Percentiles rank a stretch among this genome's conserved stretches.
These are phyloP conservation scores for Musa itinerans DNA, from an alignment of 176 grass and related monocot genomes.

Conservation along the genomic window DNA sequence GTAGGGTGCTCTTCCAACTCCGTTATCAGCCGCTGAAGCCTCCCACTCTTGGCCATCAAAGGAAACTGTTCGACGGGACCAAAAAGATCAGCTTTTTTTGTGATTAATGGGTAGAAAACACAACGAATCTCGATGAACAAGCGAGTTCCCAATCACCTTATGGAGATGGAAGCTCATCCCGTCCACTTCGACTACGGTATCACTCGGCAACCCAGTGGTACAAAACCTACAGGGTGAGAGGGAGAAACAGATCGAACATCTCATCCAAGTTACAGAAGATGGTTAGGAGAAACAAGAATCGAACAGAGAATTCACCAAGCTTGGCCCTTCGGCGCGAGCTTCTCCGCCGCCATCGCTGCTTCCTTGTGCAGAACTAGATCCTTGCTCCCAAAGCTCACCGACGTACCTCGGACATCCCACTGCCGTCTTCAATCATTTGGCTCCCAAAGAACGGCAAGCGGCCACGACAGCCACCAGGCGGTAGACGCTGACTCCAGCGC, in stretches of 20 bases:
- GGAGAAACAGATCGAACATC: background rate
- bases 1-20: constrained; percentile 42
- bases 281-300: background rate
- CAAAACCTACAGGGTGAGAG: constrained; percentile 55
- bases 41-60: constrained; percentile 76
- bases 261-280: background rate
- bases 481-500: background rate
- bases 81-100: constrained; percentile 12
- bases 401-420: background rate
- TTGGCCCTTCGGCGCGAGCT: constrained; percentile 3
- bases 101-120: constrained; percentile 2
- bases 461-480: background rate
- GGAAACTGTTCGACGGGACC: constrained; percentile 51
- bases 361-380: background rate
- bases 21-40: constrained; percentile 58
- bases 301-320: constrained; percentile 5
- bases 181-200: constrained; percentile 70
- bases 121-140: background rate
- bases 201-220: constrained; percentile 87
- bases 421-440: background rate
- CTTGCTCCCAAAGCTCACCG: background rate
- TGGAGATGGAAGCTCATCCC: constrained; percentile 98
- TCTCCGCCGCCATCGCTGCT: background rate
- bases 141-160: constrained; percentile 35
- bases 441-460: background rate